Base-by-base conservation (phyloP, 495 filamentous ascomycete genomes). In the Schizothecium vesticola region DNA sequence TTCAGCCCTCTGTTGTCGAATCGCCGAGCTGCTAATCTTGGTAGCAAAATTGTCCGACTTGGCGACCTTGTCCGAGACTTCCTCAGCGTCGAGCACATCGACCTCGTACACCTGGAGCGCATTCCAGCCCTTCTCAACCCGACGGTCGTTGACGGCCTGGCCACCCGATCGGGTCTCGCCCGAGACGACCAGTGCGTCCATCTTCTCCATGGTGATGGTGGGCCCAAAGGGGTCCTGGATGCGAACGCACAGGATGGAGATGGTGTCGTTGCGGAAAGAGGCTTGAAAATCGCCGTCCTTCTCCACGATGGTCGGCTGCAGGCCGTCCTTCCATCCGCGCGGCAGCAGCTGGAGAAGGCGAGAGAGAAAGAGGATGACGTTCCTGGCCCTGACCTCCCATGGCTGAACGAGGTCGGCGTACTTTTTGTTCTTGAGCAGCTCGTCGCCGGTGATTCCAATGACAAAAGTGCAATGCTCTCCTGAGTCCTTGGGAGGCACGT, bases 221-320 rank as follows among this genome's bases (percentile, higher is more conserved):
- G 95, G 95, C 21, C 95, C 95, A 80, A 89, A 98, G 8, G 91
- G 85, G 77, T 99, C 95, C 65, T 88, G 87, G 64, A 99, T 93
- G 77, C 94, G 86, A 58, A 93, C 90, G 72, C 91, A 90, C 69
- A 89, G 89, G 64, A 97, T 78, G 9, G 78, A 70, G 56, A 88
- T 79, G 0, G 77, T 76, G 59, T 76, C 80, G 31, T 80, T 63
- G 26, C 80, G 75, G 71, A 86, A 83, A 7, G 62, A 71, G 9
- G 83, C 80, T 24, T 73, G 74, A 29, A 82, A 74, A 63, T 85
- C 79, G 12, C 74, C 77, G 9, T 77, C 74, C 29, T 72, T 63
- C 69, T 78, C 75, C 0, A 69, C 62, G 22, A 79, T 66, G 8
- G 66, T 64, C 1, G 74, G 67, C 0, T 33, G 10, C 3, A 61